phyloP scores from a whole-genome alignment of 345 rosid genomes.

The Aquilaria malaccensis region DNA sequence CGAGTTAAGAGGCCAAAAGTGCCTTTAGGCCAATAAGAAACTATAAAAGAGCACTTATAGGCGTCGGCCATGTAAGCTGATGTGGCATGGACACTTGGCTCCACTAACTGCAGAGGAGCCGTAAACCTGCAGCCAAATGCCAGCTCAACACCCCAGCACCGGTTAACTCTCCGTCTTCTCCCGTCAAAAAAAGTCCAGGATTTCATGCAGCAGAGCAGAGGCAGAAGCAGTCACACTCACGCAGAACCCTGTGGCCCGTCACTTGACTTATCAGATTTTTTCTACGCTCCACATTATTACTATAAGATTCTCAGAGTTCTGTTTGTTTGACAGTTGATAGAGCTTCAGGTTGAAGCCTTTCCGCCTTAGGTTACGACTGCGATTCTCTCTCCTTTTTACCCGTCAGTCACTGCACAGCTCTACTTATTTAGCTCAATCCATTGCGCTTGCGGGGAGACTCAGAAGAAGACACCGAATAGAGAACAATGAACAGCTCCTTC shows the following conservation, averaged over 20 bases:
- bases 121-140: too few relatives aligned
- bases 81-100: too few relatives aligned
- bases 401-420: constrained; percentile 11
- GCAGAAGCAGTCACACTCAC: constrained; percentile 9
- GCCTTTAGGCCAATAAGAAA: too few relatives aligned
- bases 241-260: neutral
- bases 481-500: constrained; percentile 20
- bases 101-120: too few relatives aligned
- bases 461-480: neutral
- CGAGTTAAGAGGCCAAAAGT: too few relatives aligned
- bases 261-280: constrained; percentile 10
- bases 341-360: too few relatives aligned
- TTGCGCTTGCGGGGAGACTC: constrained; percentile 3
- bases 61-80: too few relatives aligned
- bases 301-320: too few relatives aligned
- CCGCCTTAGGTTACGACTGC: constrained; percentile 12
- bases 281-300: constrained; percentile 17
- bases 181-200: constrained; percentile 5
- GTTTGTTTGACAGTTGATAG: too few relatives aligned
- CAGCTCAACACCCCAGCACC: too few relatives aligned
- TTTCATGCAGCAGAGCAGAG: neutral
- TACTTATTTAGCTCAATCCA: constrained; percentile 21
- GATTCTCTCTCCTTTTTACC: constrained; percentile 26
- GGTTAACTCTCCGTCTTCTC: neutral
- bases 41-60: too few relatives aligned